These are phyloP conservation scores for Suillus sp. DNA, from an alignment of 768 basidiomycete species.

Conservation along the genomic window DNA sequence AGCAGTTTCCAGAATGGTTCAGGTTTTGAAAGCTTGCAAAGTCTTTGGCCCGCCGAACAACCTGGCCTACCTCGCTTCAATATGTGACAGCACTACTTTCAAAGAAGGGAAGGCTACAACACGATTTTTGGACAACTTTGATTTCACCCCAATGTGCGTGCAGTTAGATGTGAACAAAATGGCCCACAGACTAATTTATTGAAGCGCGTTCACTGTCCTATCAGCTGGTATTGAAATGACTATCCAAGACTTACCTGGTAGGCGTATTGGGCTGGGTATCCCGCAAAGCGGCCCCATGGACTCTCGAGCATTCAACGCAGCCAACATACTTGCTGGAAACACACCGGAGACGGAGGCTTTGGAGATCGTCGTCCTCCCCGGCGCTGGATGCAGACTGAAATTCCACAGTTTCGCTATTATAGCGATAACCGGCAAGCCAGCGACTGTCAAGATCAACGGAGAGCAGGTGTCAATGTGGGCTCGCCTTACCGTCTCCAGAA, in stretches of 20 bases:
- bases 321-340: constrained; percentile 64
- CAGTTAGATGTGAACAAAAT: background rate
- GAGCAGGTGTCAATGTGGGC: constrained; percentile 48
- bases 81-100: constrained; percentile 44
- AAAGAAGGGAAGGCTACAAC: constrained; percentile 49
- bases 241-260: constrained; percentile 60
- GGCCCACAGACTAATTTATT: background rate
- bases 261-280: constrained; percentile 55
- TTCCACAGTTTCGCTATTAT: constrained; percentile 54
- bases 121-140: constrained; percentile 47
- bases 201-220: constrained; percentile 54
- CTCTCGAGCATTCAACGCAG: constrained; percentile 51
- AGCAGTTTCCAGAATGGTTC: constrained; percentile 44
- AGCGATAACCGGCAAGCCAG: constrained; percentile 55
- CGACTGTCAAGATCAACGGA: constrained; percentile 45
- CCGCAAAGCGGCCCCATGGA: constrained; percentile 72
- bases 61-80: constrained; percentile 48
- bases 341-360: constrained; percentile 49
- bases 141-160: constrained; percentile 42
- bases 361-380: constrained; percentile 52
- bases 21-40: constrained; percentile 41
- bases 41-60: constrained; percentile 66
- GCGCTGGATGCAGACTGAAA: constrained; percentile 45
- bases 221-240: constrained; percentile 57
- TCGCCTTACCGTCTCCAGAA: constrained; percentile 45